These are phyloP conservation scores for Penicillium manginii DNA, from an alignment of 495 filamentous ascomycete genomes.

Conservation along the genomic window DNA sequence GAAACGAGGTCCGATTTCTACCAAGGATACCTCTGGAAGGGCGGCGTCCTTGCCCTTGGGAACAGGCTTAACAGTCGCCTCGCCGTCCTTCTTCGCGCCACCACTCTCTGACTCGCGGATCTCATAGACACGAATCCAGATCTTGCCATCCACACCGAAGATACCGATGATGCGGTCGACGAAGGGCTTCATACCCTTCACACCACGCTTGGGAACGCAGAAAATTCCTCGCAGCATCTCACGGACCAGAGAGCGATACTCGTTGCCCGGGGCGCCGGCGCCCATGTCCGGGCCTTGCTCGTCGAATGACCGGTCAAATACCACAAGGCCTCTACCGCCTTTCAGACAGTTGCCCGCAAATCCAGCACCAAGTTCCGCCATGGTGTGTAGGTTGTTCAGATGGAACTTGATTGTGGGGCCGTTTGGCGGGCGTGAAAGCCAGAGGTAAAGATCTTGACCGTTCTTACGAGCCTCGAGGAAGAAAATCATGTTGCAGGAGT, in stretches of 20 bases:
- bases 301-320: slow-evolving; percentile 88
- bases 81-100: slow-evolving; percentile 37
- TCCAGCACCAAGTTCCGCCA: slow-evolving; percentile 81
- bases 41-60: slow-evolving; percentile 44
- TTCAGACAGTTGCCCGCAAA: slow-evolving; percentile 97
- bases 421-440: slow-evolving; percentile 93
- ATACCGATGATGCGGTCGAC: slow-evolving; percentile 94
- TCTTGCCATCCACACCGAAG: slow-evolving; percentile 89
- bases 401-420: slow-evolving; percentile 85
- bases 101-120: slow-evolving; percentile 76
- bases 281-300: slow-evolving; percentile 56
- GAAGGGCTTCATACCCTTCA: slow-evolving; percentile 92
- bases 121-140: slow-evolving; percentile 96
- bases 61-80: slow-evolving; percentile 36
- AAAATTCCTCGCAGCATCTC: slow-evolving; percentile 93
- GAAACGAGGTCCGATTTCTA: slow-evolving; percentile 95
- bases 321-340: slow-evolving; percentile 91
- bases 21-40: slow-evolving; percentile 73
- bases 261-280: slow-evolving; percentile 39
- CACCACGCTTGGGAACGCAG: slow-evolving; percentile 80
- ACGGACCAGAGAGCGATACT: slow-evolving; percentile 49
- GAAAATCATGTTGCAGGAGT: slow-evolving; percentile 98
- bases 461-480: slow-evolving; percentile 94
- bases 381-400: slow-evolving; percentile 76
- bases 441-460: slow-evolving; percentile 89